Percentiles rank a stretch among this genome's conserved stretches.
These are phyloP conservation scores for Yarrowia sp. DNA, from an alignment of 805 yeast species.

Conservation along the genomic window DNA sequence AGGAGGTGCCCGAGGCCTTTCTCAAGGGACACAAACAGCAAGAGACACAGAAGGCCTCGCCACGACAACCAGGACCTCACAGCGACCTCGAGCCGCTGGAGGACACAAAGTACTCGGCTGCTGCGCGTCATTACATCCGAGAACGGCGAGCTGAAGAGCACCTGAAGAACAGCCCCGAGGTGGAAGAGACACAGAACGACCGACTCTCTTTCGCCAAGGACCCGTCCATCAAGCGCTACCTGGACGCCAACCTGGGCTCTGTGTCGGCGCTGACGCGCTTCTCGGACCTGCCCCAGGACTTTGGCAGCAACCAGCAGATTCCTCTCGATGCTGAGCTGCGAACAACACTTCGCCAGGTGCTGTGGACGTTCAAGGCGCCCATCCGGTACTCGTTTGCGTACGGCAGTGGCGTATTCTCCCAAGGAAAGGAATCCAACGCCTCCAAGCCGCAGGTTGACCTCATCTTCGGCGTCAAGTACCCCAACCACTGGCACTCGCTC, in stretches of 20 bases:
- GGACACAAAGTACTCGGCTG: conserved; percentile 17
- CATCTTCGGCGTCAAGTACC: conserved; percentile 74
- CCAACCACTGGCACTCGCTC: conserved; percentile 70
- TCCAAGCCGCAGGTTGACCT: conserved; percentile 75
- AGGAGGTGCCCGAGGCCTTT: background rate
- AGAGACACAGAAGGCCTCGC: background rate
- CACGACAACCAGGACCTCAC: background rate
- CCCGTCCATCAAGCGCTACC: conserved; percentile 25
- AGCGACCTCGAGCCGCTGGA: conserved; percentile 10
- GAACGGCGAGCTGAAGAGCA: conserved; percentile 7
- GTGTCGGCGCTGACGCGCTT: conserved; percentile 51
- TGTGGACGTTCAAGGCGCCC: conserved; percentile 65
- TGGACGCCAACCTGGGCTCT: conserved; percentile 31
- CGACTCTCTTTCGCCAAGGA: conserved; percentile 8
- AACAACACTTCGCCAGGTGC: conserved; percentile 47
- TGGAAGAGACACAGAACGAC: background rate
- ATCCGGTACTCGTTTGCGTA: conserved; percentile 83
- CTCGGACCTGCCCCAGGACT: conserved; percentile 53
- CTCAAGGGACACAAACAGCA: background rate
- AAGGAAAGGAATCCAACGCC: conserved; percentile 45
- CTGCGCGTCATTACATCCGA: conserved; percentile 9
- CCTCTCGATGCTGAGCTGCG: conserved; percentile 47
- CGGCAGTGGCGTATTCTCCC: conserved; percentile 91
- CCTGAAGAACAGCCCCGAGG: background rate
- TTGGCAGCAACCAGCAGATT: conserved; percentile 59